Evolutionary conservation across 441 rosid species (phyloP).

Genomic region (Erodium chrysanthum): DNA sequence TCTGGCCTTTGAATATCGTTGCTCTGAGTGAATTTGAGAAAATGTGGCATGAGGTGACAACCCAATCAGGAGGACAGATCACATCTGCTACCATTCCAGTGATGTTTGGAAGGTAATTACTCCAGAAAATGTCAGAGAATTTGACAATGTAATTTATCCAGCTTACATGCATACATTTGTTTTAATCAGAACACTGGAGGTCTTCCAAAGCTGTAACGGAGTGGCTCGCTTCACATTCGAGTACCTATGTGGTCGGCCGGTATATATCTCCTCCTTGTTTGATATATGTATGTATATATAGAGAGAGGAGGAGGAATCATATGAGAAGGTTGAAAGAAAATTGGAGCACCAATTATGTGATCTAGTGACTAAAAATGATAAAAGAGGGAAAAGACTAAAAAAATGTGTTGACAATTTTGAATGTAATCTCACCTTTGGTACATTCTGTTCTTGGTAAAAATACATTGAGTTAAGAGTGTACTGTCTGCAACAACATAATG

Average conservation of each 20-base stretch:
- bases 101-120: conserved; percentile 81
- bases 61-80: conserved; percentile 45
- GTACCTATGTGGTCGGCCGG: conserved; percentile 72
- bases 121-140: conserved; percentile 10
- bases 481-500: background rate
- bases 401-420: background rate
- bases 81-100: conserved; percentile 51
- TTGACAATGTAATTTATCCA: conserved; percentile 4
- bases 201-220: conserved; percentile 73
- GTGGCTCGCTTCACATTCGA: conserved; percentile 68
- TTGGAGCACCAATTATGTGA: background rate
- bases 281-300: background rate
- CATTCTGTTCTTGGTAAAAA: background rate
- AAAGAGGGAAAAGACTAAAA: background rate
- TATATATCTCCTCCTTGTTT: conserved; percentile 22
- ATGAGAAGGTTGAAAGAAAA: no score
- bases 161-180: conserved; percentile 11
- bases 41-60: conserved; percentile 55
- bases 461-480: background rate
- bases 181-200: conserved; percentile 52
- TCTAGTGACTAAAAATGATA: no score
- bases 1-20: conserved; percentile 53
- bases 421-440: no score
- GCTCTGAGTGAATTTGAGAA: conserved; percentile 47
- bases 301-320: no score